A percentile compares a stretch with the other conserved stretches of the same genome.
phyloP scores from a whole-genome alignment of 2,329 filamentous ascomycete species.

The Diaporthe velutina region DNA sequence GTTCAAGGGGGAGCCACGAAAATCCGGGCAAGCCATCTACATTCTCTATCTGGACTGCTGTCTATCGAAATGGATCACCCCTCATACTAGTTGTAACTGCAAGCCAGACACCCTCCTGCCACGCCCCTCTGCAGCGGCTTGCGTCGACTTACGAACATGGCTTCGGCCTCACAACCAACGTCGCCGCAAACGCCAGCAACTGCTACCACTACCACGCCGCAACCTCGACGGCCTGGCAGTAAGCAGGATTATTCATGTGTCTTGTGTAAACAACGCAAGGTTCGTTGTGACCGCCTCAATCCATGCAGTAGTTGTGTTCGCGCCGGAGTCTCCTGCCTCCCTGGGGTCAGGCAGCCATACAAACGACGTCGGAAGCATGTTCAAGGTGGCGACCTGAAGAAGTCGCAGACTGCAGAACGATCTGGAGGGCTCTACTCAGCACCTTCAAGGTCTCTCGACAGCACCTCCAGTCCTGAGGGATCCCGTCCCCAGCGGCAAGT shows the following conservation, averaged over 20 bases:
- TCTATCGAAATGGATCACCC: background rate
- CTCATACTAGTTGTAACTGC: background rate
- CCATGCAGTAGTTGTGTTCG: slow-evolving; percentile 59
- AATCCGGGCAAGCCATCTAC: slow-evolving; percentile 15
- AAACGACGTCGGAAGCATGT: slow-evolving; percentile 60
- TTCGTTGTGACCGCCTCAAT: slow-evolving; percentile 60
- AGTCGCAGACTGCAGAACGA: background rate
- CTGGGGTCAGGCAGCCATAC: slow-evolving; percentile 52
- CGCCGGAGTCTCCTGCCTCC: slow-evolving; percentile 50
- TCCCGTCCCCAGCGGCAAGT: slow-evolving; percentile 33
- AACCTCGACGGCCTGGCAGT: slow-evolving; percentile 5
- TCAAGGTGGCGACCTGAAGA: slow-evolving; percentile 20
- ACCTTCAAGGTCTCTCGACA: slow-evolving; percentile 23
- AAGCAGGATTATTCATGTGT: slow-evolving; percentile 58
- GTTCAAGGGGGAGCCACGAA: background rate
- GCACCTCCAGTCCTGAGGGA: slow-evolving; percentile 26
- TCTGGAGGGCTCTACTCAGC: slow-evolving; percentile 19
- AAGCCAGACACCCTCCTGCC: slow-evolving; percentile 10
- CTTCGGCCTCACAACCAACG: background rate
- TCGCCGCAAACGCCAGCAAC: background rate
- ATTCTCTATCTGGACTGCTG: background rate
- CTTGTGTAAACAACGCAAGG: slow-evolving; percentile 65
- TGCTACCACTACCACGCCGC: slow-evolving; percentile 6
- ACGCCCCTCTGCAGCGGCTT: background rate
- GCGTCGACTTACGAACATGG: background rate